These are phyloP conservation scores for Juglanconis oblonga DNA, from an alignment of 2,329 filamentous ascomycete genomes.

Conservation along the genomic window DNA sequence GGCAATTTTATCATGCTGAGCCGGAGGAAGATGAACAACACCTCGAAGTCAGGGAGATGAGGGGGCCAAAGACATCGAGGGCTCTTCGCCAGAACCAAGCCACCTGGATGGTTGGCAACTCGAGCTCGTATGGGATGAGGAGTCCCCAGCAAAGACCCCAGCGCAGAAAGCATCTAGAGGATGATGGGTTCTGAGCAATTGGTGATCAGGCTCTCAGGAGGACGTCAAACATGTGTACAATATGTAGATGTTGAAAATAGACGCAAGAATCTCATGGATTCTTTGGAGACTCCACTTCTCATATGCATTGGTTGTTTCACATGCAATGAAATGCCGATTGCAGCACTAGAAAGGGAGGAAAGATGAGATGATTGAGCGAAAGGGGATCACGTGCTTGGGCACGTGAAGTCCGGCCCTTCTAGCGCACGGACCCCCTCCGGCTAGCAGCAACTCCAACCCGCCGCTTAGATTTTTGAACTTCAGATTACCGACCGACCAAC, in stretches of 20 bases:
- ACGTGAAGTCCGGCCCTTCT: too few relatives aligned
- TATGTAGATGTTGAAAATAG: neutral
- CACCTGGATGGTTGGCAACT: neutral
- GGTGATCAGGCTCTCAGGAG: neutral
- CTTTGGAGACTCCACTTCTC: too few relatives aligned
- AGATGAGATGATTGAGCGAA: too few relatives aligned
- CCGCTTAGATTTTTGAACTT: too few relatives aligned
- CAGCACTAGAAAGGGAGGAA: too few relatives aligned
- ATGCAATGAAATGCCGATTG: too few relatives aligned
- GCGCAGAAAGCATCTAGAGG: neutral
- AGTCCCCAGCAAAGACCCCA: too few relatives aligned
- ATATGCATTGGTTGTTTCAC: too few relatives aligned
- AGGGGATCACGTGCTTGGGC: too few relatives aligned
- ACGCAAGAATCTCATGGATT: neutral
- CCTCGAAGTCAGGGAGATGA: conserved; percentile 2
- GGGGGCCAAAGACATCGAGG: neutral
- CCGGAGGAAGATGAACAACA: conserved; percentile 25
- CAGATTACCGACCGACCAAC: neutral
- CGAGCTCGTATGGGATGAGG: neutral
- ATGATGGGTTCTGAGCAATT: neutral
- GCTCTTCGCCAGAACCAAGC: neutral
- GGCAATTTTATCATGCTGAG: conserved; percentile 30
- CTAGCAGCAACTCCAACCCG: too few relatives aligned
- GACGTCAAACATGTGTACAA: neutral
- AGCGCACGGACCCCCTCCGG: too few relatives aligned